phyloP scores from a whole-genome alignment of 2,329 filamentous ascomycete genomes.

The Alternaria ventricosa region DNA sequence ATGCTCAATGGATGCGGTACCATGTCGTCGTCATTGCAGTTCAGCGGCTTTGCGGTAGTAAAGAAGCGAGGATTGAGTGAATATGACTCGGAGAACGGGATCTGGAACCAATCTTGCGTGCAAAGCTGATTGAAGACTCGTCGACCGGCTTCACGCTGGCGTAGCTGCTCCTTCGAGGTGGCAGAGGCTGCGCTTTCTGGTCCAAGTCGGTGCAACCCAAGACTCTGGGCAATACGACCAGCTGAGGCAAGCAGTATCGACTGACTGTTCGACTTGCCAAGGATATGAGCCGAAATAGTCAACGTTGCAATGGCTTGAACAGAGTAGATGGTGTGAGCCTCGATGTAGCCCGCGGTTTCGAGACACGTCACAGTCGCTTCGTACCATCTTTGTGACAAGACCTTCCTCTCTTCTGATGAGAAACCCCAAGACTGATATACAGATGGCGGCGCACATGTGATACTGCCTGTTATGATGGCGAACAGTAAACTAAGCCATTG shows the following conservation, averaged over 20 bases:
- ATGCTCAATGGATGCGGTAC: neutral
- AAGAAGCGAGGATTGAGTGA: constrained; percentile 41
- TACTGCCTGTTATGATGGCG: constrained; percentile 50
- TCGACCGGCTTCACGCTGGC: constrained; percentile 41
- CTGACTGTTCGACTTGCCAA: constrained; percentile 55
- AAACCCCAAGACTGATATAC: constrained; percentile 51
- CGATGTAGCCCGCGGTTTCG: constrained; percentile 53
- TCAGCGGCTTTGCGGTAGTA: constrained; percentile 36
- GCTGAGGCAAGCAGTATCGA: constrained; percentile 54
- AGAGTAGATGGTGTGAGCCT: constrained; percentile 47
- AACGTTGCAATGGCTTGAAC: constrained; percentile 55
- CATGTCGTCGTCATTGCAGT: constrained; percentile 45
- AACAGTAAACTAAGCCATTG: constrained; percentile 56
- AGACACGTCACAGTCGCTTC: constrained; percentile 53
- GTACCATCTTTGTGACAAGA: constrained; percentile 53
- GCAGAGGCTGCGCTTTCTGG: constrained; percentile 13
- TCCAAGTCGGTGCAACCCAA: constrained; percentile 53
- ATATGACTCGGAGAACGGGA: constrained; percentile 51
- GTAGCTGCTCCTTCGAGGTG: constrained; percentile 9
- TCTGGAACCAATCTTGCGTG: constrained; percentile 52
- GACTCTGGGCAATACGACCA: constrained; percentile 55
- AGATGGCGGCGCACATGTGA: constrained; percentile 48
- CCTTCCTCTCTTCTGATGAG: constrained; percentile 42
- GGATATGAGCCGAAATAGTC: constrained; percentile 56
- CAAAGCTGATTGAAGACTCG: constrained; percentile 49